Percentiles rank a stretch among this genome's conserved stretches.
These are phyloP conservation scores for Penicilliopsis zonata DNA, from an alignment of 495 filamentous ascomycete species.

Conservation along the genomic window DNA sequence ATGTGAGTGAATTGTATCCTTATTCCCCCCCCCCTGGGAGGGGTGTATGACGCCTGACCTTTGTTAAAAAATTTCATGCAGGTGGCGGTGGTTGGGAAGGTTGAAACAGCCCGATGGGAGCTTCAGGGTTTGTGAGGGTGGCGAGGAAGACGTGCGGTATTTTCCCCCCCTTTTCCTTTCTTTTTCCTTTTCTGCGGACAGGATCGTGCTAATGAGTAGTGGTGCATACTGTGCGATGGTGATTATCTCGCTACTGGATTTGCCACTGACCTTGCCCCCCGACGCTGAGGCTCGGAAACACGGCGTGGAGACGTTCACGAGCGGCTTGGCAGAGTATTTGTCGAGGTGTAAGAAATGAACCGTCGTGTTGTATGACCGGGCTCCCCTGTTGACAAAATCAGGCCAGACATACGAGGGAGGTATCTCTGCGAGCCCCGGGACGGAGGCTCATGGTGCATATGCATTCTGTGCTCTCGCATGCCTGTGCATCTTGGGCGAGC, in stretches of 20 bases:
- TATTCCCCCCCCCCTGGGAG: too few species aligned
- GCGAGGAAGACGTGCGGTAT: conserved; percentile 86
- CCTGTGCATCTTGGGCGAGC: conserved; percentile 69
- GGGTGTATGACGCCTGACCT: too few species aligned
- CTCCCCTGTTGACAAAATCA: conserved; percentile 27
- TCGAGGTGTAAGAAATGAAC: conserved; percentile 51
- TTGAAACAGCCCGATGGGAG: conserved; percentile 79
- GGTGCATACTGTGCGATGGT: conserved; percentile 85
- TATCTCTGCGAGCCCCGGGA: conserved; percentile 66
- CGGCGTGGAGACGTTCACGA: conserved; percentile 43
- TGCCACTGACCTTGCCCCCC: conserved; percentile 68
- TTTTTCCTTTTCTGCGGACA: too few species aligned
- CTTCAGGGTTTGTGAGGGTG: conserved; percentile 67
- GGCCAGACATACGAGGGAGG: conserved; percentile 93
- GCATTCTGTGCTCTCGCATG: conserved; percentile 89
- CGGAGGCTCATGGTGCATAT: conserved; percentile 92
- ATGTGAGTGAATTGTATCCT: conserved; percentile 47
- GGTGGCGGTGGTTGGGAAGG: conserved; percentile 73
- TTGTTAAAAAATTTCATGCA: conserved; percentile 16
- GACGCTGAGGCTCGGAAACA: conserved; percentile 38
- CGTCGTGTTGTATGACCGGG: too few species aligned
- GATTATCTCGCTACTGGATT: conserved; percentile 66
- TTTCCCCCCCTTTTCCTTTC: too few species aligned
- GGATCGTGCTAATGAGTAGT: too few species aligned
- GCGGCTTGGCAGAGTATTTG: conserved; percentile 66